A percentile compares a stretch with the other conserved stretches of the same genome.
phyloP scores from a whole-genome alignment of 164 flowering plant genomes.

The Stephania japonica region DNA sequence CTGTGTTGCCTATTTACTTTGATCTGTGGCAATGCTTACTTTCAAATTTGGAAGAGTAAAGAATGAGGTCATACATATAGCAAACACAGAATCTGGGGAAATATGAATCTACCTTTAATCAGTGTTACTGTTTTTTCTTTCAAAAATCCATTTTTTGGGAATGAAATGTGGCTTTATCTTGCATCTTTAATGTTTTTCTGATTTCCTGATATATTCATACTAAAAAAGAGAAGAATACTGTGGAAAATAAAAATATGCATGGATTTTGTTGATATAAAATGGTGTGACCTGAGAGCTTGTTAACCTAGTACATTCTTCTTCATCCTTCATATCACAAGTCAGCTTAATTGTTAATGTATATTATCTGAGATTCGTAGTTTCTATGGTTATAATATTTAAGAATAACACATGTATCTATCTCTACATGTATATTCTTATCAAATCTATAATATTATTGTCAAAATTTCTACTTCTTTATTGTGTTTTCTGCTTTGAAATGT shows the following conservation, averaged over 20 bases:
- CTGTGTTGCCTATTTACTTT: background rate
- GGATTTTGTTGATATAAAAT: background rate
- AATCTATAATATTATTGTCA: no score
- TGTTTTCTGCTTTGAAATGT: background rate
- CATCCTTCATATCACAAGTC: background rate
- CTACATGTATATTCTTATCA: no score
- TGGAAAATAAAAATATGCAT: background rate
- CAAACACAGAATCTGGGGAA: no score
- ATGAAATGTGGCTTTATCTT: background rate
- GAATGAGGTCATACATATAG: no score
- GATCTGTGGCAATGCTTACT: no score
- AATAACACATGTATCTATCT: background rate
- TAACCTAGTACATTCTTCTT: background rate
- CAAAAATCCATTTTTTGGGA: background rate
- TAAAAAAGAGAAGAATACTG: background rate
- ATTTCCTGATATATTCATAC: no score
- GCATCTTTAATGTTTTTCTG: no score
- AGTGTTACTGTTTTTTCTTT: background rate
- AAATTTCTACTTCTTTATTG: no score
- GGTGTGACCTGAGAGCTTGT: background rate
- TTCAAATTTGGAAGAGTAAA: no score
- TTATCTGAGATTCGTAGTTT: background rate
- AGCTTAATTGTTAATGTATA: background rate
- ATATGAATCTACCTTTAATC: background rate
- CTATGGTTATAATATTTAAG: background rate